A percentile compares a stretch with the other conserved stretches of the same genome.
Conservation (phyloP, 257 asterid genomes). For the Penstemon newberryi region DNA sequence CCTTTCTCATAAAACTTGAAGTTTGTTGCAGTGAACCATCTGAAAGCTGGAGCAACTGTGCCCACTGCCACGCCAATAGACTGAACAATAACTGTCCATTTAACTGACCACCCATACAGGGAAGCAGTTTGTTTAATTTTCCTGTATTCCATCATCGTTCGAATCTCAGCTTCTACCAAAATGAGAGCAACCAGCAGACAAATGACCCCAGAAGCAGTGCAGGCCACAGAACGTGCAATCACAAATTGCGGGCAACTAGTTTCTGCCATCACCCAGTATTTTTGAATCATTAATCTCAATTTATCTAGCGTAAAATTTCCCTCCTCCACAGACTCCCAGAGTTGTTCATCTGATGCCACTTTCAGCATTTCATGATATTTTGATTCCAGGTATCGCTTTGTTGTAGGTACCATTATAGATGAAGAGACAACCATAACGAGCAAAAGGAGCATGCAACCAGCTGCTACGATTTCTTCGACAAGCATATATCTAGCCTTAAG, state of each 20-base stretch:
- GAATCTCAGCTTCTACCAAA: neutral
- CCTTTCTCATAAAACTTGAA: neutral
- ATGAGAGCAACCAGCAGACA: slow-evolving; percentile 9
- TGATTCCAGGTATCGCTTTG: slow-evolving; percentile 28
- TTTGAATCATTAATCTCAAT: slow-evolving; percentile 18
- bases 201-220: slow-evolving; percentile 24
- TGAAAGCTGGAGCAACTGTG: slow-evolving; percentile 9
- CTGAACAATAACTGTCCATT: slow-evolving; percentile 26
- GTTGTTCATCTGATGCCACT: slow-evolving; percentile 20
- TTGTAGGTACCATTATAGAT: slow-evolving; percentile 33
- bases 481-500: neutral
- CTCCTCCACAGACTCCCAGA: slow-evolving; percentile 15
- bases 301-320: slow-evolving; percentile 10
- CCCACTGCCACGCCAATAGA: slow-evolving; percentile 27
- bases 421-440: slow-evolving; percentile 31
- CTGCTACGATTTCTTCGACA: slow-evolving; percentile 6
- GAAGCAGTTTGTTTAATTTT: neutral
- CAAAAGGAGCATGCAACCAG: slow-evolving; percentile 28
- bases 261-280: slow-evolving; percentile 43
- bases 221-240: slow-evolving; percentile 39
- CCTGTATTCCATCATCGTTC: neutral
- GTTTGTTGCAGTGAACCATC: slow-evolving; percentile 21
- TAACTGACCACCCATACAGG: slow-evolving; percentile 4
- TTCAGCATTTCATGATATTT: slow-evolving; percentile 41
- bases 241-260: slow-evolving; percentile 46